phyloP scores from a whole-genome alignment of 2,329 filamentous ascomycete genomes.

The Tolypocladium amazonense region DNA sequence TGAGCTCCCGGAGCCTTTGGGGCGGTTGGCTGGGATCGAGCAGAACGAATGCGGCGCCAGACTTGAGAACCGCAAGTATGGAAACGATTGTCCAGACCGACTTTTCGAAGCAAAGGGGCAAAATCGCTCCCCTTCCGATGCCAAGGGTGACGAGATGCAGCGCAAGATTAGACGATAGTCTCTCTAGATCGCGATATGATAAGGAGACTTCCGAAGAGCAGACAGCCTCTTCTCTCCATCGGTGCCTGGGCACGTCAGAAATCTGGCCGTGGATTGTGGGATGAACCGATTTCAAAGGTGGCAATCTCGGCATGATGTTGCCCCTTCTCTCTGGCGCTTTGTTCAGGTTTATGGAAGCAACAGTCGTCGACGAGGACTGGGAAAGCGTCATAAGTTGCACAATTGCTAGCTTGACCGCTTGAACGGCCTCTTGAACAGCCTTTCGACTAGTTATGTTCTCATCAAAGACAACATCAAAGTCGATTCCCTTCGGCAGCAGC shows the following conservation, averaged over 20 bases:
- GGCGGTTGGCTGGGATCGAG: constrained; percentile 5
- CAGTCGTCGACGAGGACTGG: neutral
- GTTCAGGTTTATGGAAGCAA: neutral
- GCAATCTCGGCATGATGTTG: neutral
- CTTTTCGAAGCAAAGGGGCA: constrained; percentile 5
- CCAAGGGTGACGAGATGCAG: neutral
- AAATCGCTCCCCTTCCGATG: neutral
- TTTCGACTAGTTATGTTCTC: neutral
- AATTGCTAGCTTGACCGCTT: neutral
- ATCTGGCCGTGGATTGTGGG: neutral
- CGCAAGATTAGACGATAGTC: neutral
- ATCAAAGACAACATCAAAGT: neutral
- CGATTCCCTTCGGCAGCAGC: neutral
- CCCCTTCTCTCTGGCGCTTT: neutral
- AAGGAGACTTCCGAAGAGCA: neutral
- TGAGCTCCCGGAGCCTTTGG: neutral
- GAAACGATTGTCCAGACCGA: constrained; percentile 2
- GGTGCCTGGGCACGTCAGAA: neutral
- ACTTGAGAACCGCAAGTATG: constrained; percentile 3
- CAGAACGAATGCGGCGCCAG: constrained; percentile 8
- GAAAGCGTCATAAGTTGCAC: neutral
- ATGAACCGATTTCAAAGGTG: neutral
- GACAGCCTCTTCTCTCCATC: neutral
- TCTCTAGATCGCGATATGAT: neutral
- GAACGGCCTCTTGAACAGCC: neutral